phyloP scores from a whole-genome alignment of 129 eudicot genomes.

The Flaveria robusta region DNA sequence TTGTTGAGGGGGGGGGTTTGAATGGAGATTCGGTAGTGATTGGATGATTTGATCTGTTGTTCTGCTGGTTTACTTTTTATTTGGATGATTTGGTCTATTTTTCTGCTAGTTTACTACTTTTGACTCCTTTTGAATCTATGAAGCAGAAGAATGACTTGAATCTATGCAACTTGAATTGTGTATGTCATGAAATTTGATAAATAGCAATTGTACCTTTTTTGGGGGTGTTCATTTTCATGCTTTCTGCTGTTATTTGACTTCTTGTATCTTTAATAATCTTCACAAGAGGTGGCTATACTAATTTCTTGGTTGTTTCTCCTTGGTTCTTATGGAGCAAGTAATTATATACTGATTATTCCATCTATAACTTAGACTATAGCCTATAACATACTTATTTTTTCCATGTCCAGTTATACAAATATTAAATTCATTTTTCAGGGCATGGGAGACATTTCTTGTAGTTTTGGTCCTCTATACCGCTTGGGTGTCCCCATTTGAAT shows the following conservation, averaged over 20 bases:
- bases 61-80: slow-evolving; percentile 23
- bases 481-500: slow-evolving; percentile 89
- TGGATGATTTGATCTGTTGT: slow-evolving; percentile 21
- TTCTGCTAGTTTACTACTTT: too few species aligned
- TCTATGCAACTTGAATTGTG: not conserved
- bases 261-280: not conserved
- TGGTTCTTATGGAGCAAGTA: slow-evolving; percentile 8
- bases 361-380: slow-evolving; percentile 1
- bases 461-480: slow-evolving; percentile 71
- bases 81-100: too few species aligned
- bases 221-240: slow-evolving; percentile 5
- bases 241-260: not conserved
- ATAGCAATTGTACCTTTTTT: slow-evolving; percentile 4
- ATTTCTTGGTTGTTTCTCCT: slow-evolving; percentile 15
- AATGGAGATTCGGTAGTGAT: slow-evolving; percentile 16
- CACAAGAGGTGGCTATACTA: slow-evolving; percentile 10
- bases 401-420: slow-evolving; percentile 5
- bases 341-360: slow-evolving; percentile 1
- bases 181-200: not conserved
- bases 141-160: slow-evolving; percentile 24
- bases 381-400: slow-evolving; percentile 16
- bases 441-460: slow-evolving; percentile 75
- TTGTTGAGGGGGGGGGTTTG: not conserved
- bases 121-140: slow-evolving; percentile 26
- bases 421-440: slow-evolving; percentile 45